Base-by-base conservation (phyloP, 148 eudicot genomes). In the Heliosperma pusillum region DNA sequence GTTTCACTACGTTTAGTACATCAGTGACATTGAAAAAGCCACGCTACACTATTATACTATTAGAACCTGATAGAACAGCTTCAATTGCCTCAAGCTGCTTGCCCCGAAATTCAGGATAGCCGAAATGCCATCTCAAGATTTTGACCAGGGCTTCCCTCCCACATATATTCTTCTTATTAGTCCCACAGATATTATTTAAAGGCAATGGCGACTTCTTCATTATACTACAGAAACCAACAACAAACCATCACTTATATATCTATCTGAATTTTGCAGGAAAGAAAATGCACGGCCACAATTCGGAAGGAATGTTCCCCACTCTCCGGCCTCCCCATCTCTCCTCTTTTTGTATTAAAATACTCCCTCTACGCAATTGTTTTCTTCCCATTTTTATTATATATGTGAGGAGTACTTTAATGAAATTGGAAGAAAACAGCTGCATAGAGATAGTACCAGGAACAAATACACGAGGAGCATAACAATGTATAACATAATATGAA, bases 121-220 rank as follows among this genome's bases (percentile, higher is more conserved):
- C 95, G 20, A 93, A 93, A 88, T 93, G 97, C 98, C 98, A 93
- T 82, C 98, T 85, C 80, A 93, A 77, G 67, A 93, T 87, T 83
- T 93, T 93, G 72, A 87, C 91, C 30, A 93, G 78, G 64, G 86
- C 88, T 70, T 93, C 98, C 88, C 86, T 91, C 42, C 87, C 87
- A 73, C 69, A 67, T 50, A 50, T 74, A 56, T 85, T 71, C 84
- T 87, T 93, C 69, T 78, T 84, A n/a, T n/a, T n/a, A 20, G 76
- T 71, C 40, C 82, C 87, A 30, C 82, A 74, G 2, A 86, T 72
- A 76, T 74, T 84, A 80, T 87, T 78, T 72, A 87, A 62, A 19
- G 93, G 92, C 83, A 93, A 80, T 53, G 84, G 74, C 21, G 92
- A 82, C 77, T 88, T 90, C 81, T 86, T 88, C 97, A 91, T 91